Evolutionary conservation across 2,329 filamentous ascomycete genomes (phyloP), one percentile per base, ranked within the genome.

Genomic region (Alternaria sp.): DNA sequence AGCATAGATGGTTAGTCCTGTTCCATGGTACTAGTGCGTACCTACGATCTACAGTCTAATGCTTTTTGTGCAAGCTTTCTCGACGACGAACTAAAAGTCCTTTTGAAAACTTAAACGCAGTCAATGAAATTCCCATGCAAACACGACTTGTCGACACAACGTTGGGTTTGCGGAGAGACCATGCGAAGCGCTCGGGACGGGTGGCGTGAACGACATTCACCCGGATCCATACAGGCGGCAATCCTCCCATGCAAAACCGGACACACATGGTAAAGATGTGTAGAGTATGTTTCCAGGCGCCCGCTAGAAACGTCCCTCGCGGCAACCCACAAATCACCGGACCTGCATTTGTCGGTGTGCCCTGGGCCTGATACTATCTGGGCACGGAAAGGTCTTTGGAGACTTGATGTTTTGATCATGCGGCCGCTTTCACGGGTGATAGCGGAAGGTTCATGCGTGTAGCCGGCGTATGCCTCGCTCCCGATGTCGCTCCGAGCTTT

Each of bases 181-280:
- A 42, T 46, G 6, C 28, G 30, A 46, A 47, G 11, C 34, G 49
- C 49, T 30, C 49, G 16, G 20, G 22, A 22, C 52, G 11, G 20
- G 44, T 34, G 20, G 48, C 52, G 66, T 59, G 34, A 43, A 39
- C 52, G 44, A 59, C 65, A 72, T 66, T 72, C 69, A 72, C 56
- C 70, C 69, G 70, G 62, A 48, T 57, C 54, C n/a, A 61, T 48
- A 57, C 41, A 55, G 9, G 46, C 51, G 51, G 41, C 34, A 20
- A 20, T 42, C 12, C 46, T 39, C 30, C 44, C 22, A 38, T 49
- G 46, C 28, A 54, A 28, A 20, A 14, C 48, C 51, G 26, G 41
- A 38, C 47, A 32, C 44, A 54, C 53, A 57, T 49, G 44, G 47
- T 44, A 24, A 34, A 26, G 32, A 30, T 32, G 9, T 30, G 46